Evolutionary conservation across 75 land plant genomes (phyloP).

Genomic region (Ceratopteris richardii): DNA sequence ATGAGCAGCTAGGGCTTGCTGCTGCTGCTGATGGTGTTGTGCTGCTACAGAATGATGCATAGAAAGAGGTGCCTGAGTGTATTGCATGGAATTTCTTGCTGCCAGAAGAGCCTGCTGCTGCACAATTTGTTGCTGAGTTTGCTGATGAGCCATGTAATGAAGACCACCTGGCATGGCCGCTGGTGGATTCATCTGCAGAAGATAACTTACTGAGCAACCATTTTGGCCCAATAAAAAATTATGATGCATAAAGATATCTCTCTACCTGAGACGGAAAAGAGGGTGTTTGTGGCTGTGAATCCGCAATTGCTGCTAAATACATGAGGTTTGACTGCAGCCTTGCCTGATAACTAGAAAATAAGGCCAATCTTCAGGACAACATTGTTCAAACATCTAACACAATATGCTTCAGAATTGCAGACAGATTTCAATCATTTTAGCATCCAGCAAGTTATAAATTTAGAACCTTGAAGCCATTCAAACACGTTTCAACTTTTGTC

Average conservation of each 20-base stretch:
- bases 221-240: too few species aligned
- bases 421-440: too few species aligned
- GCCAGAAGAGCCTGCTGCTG: slow-evolving; percentile 9
- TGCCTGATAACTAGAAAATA: slow-evolving; percentile 20
- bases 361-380: too few species aligned
- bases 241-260: not conserved
- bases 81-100: slow-evolving; percentile 11
- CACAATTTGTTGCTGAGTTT: slow-evolving; percentile 19
- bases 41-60: too few species aligned
- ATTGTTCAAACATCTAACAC: too few species aligned
- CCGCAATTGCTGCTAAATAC: slow-evolving; percentile 29
- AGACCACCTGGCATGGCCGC: slow-evolving; percentile 4
- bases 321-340: slow-evolving; percentile 26
- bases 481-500: too few species aligned
- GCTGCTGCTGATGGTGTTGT: slow-evolving; percentile 17
- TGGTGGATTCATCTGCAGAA: slow-evolving; percentile 2
- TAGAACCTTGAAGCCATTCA: too few species aligned
- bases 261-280: slow-evolving; percentile 22
- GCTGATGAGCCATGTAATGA: slow-evolving; percentile 22
- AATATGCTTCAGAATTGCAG: too few species aligned
- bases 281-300: slow-evolving; percentile 24
- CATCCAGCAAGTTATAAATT: too few species aligned
- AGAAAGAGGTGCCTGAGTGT: not conserved
- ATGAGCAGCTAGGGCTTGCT: not conserved
- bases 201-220: too few species aligned